Percentiles rank a stretch among this genome's conserved stretches.
phyloP scores from a whole-genome alignment of 257 asterid species.

The Solanum neorickii region DNA sequence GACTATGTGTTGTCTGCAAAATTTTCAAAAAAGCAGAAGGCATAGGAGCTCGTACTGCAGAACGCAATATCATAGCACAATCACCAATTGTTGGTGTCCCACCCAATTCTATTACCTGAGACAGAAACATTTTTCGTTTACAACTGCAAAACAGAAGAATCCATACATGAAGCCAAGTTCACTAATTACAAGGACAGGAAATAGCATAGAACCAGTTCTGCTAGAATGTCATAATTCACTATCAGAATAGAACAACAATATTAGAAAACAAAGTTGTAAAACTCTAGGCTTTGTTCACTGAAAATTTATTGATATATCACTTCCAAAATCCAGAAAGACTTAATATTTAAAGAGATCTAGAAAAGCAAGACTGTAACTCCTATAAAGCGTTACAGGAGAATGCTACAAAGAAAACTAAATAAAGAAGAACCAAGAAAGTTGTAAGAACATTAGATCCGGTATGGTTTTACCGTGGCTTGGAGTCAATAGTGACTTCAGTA shows the following conservation, averaged over 20 bases:
- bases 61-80: constrained; percentile 88
- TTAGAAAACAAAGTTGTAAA: not conserved
- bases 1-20: constrained; percentile 80
- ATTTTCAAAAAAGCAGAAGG: constrained; percentile 89
- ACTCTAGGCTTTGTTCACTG: not conserved
- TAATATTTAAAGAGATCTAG: not conserved
- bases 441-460: not conserved
- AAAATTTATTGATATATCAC: not conserved
- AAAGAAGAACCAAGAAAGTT: not conserved
- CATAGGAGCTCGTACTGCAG: constrained; percentile 93
- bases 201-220: not conserved
- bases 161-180: not conserved
- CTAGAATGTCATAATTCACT: not conserved
- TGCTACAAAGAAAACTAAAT: not conserved
- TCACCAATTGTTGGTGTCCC: constrained; percentile 94
- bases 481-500: not conserved
- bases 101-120: constrained; percentile 91
- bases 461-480: not conserved
- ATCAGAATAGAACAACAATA: not conserved
- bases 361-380: not conserved
- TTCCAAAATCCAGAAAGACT: not conserved
- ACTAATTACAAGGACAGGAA: not conserved
- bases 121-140: constrained; percentile 1
- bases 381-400: not conserved
- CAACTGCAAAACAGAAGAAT: not conserved